These are phyloP conservation scores for Chlorencoelia australis DNA, from an alignment of 2,329 filamentous ascomycete genomes.

Conservation along the genomic window DNA sequence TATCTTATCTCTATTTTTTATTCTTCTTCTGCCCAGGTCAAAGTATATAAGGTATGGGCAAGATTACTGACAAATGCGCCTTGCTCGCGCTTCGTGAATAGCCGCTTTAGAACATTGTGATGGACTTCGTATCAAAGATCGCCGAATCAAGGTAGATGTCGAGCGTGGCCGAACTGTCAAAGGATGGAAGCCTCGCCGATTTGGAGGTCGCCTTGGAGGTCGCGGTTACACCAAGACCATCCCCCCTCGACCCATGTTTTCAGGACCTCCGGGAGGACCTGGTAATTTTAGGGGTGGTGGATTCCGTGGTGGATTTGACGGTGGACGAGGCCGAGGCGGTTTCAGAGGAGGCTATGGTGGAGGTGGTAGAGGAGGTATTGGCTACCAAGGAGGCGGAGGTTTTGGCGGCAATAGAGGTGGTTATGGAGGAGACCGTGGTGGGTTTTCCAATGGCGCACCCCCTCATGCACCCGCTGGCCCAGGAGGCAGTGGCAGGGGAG, in stretches of 20 bases:
- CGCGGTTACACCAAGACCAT: slow-evolving; percentile 83
- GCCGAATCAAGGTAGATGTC: slow-evolving; percentile 87
- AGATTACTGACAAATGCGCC: slow-evolving; percentile 60
- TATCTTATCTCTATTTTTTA: slow-evolving; percentile 28
- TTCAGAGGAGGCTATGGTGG: slow-evolving; percentile 24
- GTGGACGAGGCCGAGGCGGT: slow-evolving; percentile 40
- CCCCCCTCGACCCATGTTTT: slow-evolving; percentile 59
- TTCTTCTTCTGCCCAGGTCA: slow-evolving; percentile 20
- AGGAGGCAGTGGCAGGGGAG: slow-evolving; percentile 35
- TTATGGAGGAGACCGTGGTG: slow-evolving; percentile 18
- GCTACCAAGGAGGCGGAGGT: slow-evolving; percentile 24
- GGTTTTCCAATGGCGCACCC: slow-evolving; percentile 37
- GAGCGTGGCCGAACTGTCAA: slow-evolving; percentile 91
- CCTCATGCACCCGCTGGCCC: slow-evolving; percentile 54
- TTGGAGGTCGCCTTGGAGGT: slow-evolving; percentile 86
- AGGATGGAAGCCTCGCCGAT: slow-evolving; percentile 83
- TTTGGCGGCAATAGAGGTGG: slow-evolving; percentile 24
- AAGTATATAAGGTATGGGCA: slow-evolving; percentile 45
- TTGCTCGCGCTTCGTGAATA: slow-evolving; percentile 50
- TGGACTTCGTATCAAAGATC: slow-evolving; percentile 85
- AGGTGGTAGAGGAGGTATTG: slow-evolving; percentile 26
- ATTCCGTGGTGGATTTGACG: slow-evolving; percentile 41
- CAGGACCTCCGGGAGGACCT: slow-evolving; percentile 46
- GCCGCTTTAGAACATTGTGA: slow-evolving; percentile 82
- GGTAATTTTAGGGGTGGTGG: slow-evolving; percentile 32